These are phyloP conservation scores for Taphrina wiesneri DNA, from an alignment of 1,139 yeast species.

Conservation along the genomic window DNA sequence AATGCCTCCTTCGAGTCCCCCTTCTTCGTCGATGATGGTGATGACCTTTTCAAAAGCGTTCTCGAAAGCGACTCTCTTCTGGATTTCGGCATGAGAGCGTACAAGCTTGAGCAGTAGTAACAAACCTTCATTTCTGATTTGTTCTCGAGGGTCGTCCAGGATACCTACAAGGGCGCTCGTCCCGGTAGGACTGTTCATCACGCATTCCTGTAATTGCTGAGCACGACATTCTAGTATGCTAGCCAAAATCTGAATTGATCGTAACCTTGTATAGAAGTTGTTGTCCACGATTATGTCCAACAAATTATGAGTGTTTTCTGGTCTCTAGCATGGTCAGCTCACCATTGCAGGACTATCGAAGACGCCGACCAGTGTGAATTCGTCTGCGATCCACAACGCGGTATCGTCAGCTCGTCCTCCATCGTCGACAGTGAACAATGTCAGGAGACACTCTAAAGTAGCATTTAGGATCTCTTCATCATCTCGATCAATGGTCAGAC, in stretches of 20 bases:
- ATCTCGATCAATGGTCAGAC: slow-evolving; percentile 64
- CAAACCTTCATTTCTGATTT: slow-evolving; percentile 56
- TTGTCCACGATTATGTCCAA: slow-evolving; percentile 58
- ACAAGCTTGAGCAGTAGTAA: slow-evolving; percentile 79
- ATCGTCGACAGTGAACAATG: slow-evolving; percentile 67
- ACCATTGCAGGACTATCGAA: not conserved
- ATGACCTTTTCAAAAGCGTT: slow-evolving; percentile 83
- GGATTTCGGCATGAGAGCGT: slow-evolving; percentile 80
- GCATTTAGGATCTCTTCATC: slow-evolving; percentile 79
- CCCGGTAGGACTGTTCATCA: slow-evolving; percentile 75
- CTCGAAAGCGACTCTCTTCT: slow-evolving; percentile 91
- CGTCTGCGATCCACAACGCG: slow-evolving; percentile 94
- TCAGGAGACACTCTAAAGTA: slow-evolving; percentile 77
- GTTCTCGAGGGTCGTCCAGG: slow-evolving; percentile 74
- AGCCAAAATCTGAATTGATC: slow-evolving; percentile 80
- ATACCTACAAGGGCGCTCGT: slow-evolving; percentile 70
- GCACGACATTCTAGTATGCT: slow-evolving; percentile 81
- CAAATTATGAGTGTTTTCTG: slow-evolving; percentile 59
- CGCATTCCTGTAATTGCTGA: slow-evolving; percentile 67
- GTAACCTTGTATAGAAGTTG: slow-evolving; percentile 76
- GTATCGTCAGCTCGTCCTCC: slow-evolving; percentile 66
- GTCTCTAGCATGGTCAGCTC: slow-evolving; percentile 45
- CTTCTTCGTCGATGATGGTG: slow-evolving; percentile 76
- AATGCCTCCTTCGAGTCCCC: slow-evolving; percentile 87
- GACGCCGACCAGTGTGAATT: slow-evolving; percentile 61